These are phyloP conservation scores for Mortierella claussenii DNA, from an alignment of 192 early-diverging fungal genomes.

Conservation along the genomic window DNA sequence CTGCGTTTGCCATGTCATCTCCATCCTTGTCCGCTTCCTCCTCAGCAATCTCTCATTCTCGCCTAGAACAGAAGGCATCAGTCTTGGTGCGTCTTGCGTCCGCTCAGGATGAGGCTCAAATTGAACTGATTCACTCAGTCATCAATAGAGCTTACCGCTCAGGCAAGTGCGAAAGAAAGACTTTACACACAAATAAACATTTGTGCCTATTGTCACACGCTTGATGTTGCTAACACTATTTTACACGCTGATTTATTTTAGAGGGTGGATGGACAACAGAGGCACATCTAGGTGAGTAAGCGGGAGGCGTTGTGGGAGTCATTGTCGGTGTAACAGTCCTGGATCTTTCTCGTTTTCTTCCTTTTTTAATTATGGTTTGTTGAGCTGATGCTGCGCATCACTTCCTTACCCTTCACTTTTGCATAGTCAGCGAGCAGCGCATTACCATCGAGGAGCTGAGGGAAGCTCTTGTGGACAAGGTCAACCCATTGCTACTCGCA, in stretches of 20 bases:
- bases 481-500: constrained; percentile 55
- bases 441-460: constrained; percentile 46
- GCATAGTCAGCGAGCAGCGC: constrained; percentile 53
- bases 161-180: constrained; percentile 29
- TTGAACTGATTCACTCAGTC: constrained; percentile 36
- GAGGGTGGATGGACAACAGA: constrained; percentile 65
- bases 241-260: background rate
- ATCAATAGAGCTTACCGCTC: constrained; percentile 61
- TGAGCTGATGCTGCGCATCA: too few relatives aligned
- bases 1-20: background rate
- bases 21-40: background rate
- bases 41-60: constrained; percentile 7
- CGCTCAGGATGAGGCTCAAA: constrained; percentile 17
- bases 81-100: constrained; percentile 43
- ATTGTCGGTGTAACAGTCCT: background rate
- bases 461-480: constrained; percentile 34
- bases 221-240: too few relatives aligned
- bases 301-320: background rate
- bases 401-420: background rate
- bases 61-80: constrained; percentile 29
- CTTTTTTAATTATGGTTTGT: background rate
- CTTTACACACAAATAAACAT: too few relatives aligned
- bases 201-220: too few relatives aligned
- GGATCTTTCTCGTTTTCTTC: background rate
- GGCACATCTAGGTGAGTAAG: constrained; percentile 39